Base-by-base conservation (phyloP, 169 alveolate species). In the Eimeria nieschulzi region DNA sequence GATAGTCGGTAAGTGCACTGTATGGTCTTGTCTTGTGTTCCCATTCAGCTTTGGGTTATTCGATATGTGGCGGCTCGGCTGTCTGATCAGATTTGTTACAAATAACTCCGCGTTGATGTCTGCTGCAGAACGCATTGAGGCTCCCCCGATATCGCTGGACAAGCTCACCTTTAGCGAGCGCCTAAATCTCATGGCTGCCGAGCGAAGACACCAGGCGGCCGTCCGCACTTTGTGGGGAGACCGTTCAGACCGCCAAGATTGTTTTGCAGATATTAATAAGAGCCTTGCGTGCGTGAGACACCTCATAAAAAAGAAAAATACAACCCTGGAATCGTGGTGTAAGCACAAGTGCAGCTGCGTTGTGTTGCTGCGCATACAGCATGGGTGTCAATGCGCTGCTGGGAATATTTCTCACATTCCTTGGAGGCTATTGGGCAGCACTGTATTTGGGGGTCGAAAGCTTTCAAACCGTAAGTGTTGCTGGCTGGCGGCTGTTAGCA, bases 371-470 rank as follows among this genome's bases (percentile, higher is more conserved):
- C 53, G 19, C 70, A 7, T 59, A 54, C 92, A 87, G 92, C 63
- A 66, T 87, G 66, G 92, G 92, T 7, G 87, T 87, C 54, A 87
- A 87, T 59, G 92, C 92, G 10, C 82, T 87, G 33, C 39, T 87
- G 9, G 92, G 92, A 10, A 33, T 87, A 23, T 87, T 87, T 80
- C 83, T 87, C 63, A 87, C 83, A 23, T 87, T 87, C 19, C 87
- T 87, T 1, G 92, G 87, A 1, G 92, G 92, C 56, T 87, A 87
- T 70, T 87, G 92, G 92, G 86, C 83, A 9, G 86, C 92, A 5
- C 54, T 72, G 68, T 87, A 87, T 61, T n/a, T 54, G 23, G 92
- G 92, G n/a, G 92, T 87, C 46, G 15, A 21, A 17, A 51, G 71
- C 61, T 87, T 87, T 76, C 26, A 80, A 21, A 75, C 82, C 53